Percentiles rank a stretch among this genome's conserved stretches.
These are phyloP conservation scores for Betula pendula DNA, from an alignment of 306 rosid species.

Conservation along the genomic window DNA sequence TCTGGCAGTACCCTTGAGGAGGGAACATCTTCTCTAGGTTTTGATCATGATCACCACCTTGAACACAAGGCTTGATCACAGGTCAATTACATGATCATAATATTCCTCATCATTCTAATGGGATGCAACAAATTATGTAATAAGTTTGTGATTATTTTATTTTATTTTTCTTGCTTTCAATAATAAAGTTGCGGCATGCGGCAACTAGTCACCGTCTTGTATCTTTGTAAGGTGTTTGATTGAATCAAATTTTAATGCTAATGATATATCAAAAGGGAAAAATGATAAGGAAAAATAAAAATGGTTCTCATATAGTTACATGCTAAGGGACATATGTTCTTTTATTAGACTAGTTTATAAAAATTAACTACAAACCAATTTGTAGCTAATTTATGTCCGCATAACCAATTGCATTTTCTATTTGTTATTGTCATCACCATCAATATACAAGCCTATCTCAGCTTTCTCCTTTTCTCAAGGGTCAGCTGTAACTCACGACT, in stretches of 20 bases:
- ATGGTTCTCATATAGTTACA: too few species aligned
- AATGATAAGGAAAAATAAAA: too few species aligned
- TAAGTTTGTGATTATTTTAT: neutral
- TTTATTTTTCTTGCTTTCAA: neutral
- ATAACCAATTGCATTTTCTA: too few species aligned
- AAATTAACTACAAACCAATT: too few species aligned
- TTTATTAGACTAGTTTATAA: too few species aligned
- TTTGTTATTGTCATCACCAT: too few species aligned
- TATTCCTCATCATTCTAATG: neutral
- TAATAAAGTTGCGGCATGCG: neutral
- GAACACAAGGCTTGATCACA: slow-evolving; percentile 32
- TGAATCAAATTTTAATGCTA: neutral
- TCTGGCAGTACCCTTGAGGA: slow-evolving; percentile 31
- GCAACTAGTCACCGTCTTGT: neutral
- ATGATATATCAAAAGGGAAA: too few species aligned
- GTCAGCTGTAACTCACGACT: too few species aligned
- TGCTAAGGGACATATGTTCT: too few species aligned
- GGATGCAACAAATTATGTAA: neutral
- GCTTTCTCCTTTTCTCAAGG: too few species aligned
- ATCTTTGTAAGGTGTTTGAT: neutral
- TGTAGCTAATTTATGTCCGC: too few species aligned
- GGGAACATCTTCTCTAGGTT: slow-evolving; percentile 22
- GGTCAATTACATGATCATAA: neutral
- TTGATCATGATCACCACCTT: slow-evolving; percentile 30
- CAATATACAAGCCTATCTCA: too few species aligned